Base-by-base conservation (phyloP, 495 filamentous ascomycete genomes). In the Tuber aestivum region DNA sequence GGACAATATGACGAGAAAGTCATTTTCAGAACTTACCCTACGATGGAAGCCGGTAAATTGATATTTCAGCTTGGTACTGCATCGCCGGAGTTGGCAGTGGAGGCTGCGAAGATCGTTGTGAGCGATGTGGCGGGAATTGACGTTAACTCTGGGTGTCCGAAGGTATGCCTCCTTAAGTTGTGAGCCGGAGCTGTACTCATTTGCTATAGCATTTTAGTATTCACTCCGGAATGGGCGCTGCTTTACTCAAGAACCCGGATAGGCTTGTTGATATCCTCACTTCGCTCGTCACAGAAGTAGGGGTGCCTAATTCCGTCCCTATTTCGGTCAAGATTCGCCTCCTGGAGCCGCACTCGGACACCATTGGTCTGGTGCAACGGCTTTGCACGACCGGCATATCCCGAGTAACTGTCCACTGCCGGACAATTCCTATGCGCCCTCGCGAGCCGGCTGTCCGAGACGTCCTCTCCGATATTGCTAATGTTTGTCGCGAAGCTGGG, bases 261-360 rank as follows among this genome's bases (percentile, higher is more conserved):
- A 89, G 87, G 78, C 89, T 99, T 0, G 90, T 90, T 71, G 86
- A 89, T 0, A 98, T 99, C 73, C 87, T 99, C 0, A 88, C 90
- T 72, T 89, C 92, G 0, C 87, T 99, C 21, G 94, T 97, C 16
- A 86, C 87, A 48, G 89, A 97, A 78, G 91, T 99, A 35, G 89
- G 89, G 3, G 87, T 87, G 37, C 89, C 89, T 35, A 92, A 91
- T 82, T 88, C 93, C 72, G 93, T 98, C 80, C 94, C 95, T 10
- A 93, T 98, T 78, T 94, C 91, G 65, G 95, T 98, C 45, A 99
- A 98, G 86, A 98, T 99, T 65, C 89, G 96, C 21, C 86, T 99
- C 45, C 87, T 99, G 0, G 92, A 94, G 73, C 92, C 90, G 6
- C 86, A 90, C 0, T 89, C 90, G 75, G 81, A 89, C 78, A 98